phyloP scores from a whole-genome alignment of 192 early-diverging fungal species.

The Rhizoclosmatium globosum region DNA sequence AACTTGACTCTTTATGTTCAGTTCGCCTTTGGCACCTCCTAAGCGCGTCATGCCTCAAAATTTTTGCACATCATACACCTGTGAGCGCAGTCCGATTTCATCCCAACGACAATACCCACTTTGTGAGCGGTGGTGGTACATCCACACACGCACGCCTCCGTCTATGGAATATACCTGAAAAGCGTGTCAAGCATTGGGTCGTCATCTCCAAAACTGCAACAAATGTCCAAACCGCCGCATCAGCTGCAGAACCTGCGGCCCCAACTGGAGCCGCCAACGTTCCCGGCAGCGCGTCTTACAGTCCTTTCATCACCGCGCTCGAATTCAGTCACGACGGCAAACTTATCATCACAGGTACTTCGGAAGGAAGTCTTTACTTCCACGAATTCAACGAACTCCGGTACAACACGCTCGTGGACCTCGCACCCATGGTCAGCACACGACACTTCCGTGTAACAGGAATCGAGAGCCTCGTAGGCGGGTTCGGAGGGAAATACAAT shows the following conservation, averaged over 20 bases:
- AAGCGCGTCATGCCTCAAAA: slow-evolving; percentile 76
- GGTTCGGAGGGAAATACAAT: background rate
- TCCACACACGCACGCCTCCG: slow-evolving; percentile 72
- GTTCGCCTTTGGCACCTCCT: slow-evolving; percentile 88
- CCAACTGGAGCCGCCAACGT: background rate
- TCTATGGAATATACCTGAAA: slow-evolving; percentile 84
- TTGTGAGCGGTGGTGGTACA: slow-evolving; percentile 71
- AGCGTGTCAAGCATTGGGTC: slow-evolving; percentile 83
- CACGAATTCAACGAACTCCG: slow-evolving; percentile 80
- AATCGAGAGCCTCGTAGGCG: slow-evolving; percentile 68
- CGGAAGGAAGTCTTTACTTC: slow-evolving; percentile 81
- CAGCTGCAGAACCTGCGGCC: background rate
- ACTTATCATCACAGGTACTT: slow-evolving; percentile 78
- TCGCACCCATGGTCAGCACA: slow-evolving; percentile 63
- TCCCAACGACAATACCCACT: slow-evolving; percentile 82
- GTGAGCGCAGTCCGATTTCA: slow-evolving; percentile 85
- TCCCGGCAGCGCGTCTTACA: background rate
- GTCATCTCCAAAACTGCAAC: slow-evolving; percentile 50
- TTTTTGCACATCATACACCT: slow-evolving; percentile 79
- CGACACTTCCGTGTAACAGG: slow-evolving; percentile 85
- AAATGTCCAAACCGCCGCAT: background rate
- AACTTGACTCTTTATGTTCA: background rate
- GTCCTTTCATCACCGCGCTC: slow-evolving; percentile 74
- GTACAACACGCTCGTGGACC: slow-evolving; percentile 85
- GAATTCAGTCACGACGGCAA: slow-evolving; percentile 78